Evolutionary conservation across 208 protist species (phyloP), one percentile per base, ranked within the genome.

Genomic region (Lotmaria passim): DNA sequence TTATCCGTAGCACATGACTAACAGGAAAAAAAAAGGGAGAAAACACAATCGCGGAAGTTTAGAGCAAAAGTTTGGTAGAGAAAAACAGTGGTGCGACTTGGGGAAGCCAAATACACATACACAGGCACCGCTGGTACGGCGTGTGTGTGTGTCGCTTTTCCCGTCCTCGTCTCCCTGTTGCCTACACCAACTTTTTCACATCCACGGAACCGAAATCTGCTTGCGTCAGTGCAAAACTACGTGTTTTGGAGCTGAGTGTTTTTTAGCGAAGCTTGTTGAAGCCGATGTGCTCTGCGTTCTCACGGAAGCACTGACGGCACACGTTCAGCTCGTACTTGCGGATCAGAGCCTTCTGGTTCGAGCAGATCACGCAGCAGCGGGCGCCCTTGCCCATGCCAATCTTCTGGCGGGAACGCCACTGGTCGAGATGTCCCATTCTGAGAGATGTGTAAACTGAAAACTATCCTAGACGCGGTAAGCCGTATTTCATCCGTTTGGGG

Each of bases 261-360:
- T n/a, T n/a, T 93, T 93, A 96, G 58, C 87, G 87, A 30, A 96
- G 89, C 89, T 97, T 97, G 68, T 58, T 79, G 85, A 95, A 97
- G 55, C 91, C 91, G 68, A 97, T 93, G 83, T 93, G 69, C 73
- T 94, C 78, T 17, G 90, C 86, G 72, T 97, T 97, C 75, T 97
- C 91, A 82, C 90, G 89, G 90, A 98, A 98, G 89, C 94, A 98
- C 87, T 97, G 90, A 80, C 94, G 89, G 89, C 94, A 98, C 23
- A 97, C 82, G 82, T 95, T 95, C 56, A 98, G 87, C 70, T 93
- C 94, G 78, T 98, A 98, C 86, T 98, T 98, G 81, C 94, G 88
- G 78, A 98, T 98, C 63, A 98, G 69, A 43, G 92, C 93, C 82
- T 96, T 94, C 81, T 93, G 84, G 82, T 96, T 96, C 56, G 81